Conservation (phyloP, 2,329 filamentous ascomycete genomes). For the Didymella exigua region DNA sequence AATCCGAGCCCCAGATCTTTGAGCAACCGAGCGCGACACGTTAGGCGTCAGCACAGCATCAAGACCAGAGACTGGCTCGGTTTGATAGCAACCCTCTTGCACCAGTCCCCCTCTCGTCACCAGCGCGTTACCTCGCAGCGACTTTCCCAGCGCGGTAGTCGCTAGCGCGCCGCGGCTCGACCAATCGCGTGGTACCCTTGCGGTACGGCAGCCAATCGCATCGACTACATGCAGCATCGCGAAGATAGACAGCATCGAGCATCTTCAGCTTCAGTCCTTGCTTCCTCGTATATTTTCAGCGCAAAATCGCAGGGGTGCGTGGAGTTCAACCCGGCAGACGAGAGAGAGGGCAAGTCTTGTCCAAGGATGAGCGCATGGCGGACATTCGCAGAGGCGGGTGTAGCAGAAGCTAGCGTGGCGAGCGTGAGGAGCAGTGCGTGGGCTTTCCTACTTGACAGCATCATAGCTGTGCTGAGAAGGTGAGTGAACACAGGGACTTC, state of each 20-base stretch:
- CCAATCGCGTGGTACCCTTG: slow-evolving; percentile 1
- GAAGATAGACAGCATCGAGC: too few relatives aligned
- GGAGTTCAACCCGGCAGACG: not conserved
- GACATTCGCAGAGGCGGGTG: not conserved
- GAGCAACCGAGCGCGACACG: slow-evolving; percentile 4
- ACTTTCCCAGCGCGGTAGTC: not conserved
- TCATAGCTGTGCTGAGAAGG: not conserved
- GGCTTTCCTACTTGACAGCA: not conserved
- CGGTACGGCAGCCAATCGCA: not conserved
- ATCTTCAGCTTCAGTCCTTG: too few relatives aligned
- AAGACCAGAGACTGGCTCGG: not conserved
- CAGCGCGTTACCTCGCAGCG: not conserved
- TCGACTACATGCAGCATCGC: too few relatives aligned
- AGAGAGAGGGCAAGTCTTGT: not conserved
- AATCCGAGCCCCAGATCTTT: not conserved
- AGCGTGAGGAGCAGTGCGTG: not conserved
- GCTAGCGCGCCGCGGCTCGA: not conserved
- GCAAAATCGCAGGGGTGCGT: not conserved
- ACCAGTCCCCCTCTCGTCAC: too few relatives aligned
- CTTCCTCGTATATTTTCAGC: too few relatives aligned
- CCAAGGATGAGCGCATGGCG: not conserved
- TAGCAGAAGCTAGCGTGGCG: not conserved
- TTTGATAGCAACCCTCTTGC: not conserved
- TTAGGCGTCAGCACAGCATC: not conserved
- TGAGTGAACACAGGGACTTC: not conserved